Evolutionary conservation across 345 rosid genomes (phyloP).

Genomic region (Eucalyptus caleyi): DNA sequence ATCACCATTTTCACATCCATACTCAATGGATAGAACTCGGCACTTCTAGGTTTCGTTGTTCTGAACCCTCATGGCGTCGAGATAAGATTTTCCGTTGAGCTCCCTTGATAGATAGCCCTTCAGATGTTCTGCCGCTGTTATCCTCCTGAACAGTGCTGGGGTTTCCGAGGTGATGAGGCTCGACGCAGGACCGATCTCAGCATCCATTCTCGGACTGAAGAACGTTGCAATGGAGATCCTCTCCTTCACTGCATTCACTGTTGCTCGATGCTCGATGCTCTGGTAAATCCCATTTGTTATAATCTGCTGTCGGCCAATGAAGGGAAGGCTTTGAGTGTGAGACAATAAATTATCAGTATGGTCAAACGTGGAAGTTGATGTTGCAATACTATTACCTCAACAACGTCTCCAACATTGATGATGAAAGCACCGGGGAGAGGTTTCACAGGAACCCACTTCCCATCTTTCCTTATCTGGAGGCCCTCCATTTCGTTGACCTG

Average conservation of each 20-base stretch:
- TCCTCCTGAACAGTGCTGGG: background rate
- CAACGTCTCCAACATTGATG: background rate
- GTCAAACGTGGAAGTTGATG: background rate
- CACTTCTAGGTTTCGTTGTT: background rate
- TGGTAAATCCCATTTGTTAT: background rate
- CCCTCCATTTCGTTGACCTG: conserved; percentile 6
- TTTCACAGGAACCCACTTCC: background rate
- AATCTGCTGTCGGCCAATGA: background rate
- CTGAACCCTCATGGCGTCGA: conserved; percentile 4
- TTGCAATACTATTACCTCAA: background rate
- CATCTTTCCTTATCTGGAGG: conserved; percentile 2
- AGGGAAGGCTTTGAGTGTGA: background rate
- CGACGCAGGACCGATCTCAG: background rate
- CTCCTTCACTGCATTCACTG: background rate
- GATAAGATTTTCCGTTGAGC: background rate
- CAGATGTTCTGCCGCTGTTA: background rate
- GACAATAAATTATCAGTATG: background rate
- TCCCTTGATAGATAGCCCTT: background rate
- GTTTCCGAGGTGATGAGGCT: background rate
- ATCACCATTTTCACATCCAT: background rate
- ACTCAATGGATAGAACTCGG: background rate
- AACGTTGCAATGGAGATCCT: background rate
- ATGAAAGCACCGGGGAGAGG: background rate
- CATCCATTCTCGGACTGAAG: background rate
- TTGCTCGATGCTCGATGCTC: background rate